phyloP scores from a whole-genome alignment of 2,329 filamentous ascomycete genomes.

The Periconia macrospinosa region DNA sequence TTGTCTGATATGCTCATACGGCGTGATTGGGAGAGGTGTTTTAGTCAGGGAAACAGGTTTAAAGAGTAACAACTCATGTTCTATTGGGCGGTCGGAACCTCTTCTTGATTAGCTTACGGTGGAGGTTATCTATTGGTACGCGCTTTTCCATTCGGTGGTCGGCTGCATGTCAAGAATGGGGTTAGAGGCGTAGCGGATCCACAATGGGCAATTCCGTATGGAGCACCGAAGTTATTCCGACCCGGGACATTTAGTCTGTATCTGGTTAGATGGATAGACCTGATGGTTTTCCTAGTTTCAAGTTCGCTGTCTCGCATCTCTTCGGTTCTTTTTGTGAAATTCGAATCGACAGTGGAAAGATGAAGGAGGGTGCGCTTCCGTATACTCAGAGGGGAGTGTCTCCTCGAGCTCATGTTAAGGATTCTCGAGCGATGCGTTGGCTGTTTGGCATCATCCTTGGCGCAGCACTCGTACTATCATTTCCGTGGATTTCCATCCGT shows the following conservation, averaged over 20 bases:
- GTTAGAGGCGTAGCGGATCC: background rate
- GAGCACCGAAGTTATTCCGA: background rate
- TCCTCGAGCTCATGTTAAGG: background rate
- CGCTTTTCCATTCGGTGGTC: background rate
- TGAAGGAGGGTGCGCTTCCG: background rate
- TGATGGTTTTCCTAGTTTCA: background rate
- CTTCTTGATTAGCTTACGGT: background rate
- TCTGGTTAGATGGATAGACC: background rate
- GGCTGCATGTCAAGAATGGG: background rate
- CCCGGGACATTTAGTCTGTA: background rate
- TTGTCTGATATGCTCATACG: background rate
- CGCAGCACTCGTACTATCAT: background rate
- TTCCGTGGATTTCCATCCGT: too few relatives aligned
- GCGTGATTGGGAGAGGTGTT: background rate
- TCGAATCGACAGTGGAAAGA: background rate
- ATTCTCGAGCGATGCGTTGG: background rate
- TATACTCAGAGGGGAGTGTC: background rate
- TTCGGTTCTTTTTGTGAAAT: background rate
- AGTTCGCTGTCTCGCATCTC: background rate
- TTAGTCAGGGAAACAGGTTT: background rate
- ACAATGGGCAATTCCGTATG: background rate
- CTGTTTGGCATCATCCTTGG: background rate
- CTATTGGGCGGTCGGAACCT: background rate
- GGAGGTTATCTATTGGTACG: background rate
- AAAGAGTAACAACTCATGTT: background rate